These are phyloP conservation scores for Penicillium thymicola DNA, from an alignment of 2,329 filamentous ascomycete genomes.

Conservation along the genomic window DNA sequence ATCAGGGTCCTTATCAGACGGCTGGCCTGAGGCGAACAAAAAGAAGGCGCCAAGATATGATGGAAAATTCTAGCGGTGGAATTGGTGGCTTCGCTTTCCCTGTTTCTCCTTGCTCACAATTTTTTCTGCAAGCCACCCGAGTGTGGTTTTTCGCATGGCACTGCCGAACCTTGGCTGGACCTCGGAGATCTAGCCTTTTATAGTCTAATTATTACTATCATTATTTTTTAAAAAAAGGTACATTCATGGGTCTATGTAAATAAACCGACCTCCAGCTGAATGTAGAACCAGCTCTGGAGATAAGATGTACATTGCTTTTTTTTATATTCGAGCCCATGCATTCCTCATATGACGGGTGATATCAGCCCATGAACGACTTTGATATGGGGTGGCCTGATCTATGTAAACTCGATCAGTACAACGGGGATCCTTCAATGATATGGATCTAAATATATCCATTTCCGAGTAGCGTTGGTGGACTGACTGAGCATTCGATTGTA, in stretches of 20 bases:
- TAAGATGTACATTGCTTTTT: background rate
- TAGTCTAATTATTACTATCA: background rate
- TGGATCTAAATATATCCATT: background rate
- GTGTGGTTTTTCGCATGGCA: background rate
- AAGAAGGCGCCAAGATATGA: background rate
- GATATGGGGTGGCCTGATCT: background rate
- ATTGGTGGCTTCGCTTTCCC: background rate
- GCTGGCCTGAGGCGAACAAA: conserved; percentile 1
- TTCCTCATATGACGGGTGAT: background rate
- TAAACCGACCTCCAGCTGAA: background rate
- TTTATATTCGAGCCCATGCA: background rate
- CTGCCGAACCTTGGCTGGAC: background rate
- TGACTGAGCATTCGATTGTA: background rate
- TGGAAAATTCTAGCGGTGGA: conserved; percentile 2
- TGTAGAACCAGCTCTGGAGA: no score
- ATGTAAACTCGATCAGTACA: background rate
- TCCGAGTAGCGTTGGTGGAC: background rate
- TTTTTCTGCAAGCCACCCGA: background rate
- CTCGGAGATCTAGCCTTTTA: background rate
- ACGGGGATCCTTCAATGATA: background rate
- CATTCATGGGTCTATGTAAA: no score
- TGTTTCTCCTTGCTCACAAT: background rate
- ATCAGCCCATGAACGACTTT: background rate
- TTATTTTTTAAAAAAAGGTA: no score
- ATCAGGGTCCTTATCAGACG: background rate